Conservation (phyloP, 2,329 filamentous ascomycete species). For the Aspergillus neotritici region DNA sequence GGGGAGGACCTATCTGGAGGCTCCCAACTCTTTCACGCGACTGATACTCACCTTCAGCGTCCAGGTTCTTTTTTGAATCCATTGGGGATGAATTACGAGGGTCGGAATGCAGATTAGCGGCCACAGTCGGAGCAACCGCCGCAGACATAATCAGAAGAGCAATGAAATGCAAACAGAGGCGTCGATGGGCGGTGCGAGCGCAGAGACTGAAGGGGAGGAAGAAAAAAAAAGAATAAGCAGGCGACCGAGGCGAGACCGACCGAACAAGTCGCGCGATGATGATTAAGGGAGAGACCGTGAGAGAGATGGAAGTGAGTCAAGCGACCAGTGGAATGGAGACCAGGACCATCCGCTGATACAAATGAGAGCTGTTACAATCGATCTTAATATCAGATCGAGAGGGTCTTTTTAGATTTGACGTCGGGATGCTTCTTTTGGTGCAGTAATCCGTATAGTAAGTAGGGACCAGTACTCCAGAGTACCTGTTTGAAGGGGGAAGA, state of each 20-base stretch:
- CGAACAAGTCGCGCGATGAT: too few species aligned
- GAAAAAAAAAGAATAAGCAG: constrained; percentile 10
- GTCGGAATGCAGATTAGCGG: constrained; percentile 26
- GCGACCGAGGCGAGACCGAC: not conserved
- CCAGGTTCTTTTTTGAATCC: constrained; percentile 39
- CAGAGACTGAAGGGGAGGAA: constrained; percentile 17
- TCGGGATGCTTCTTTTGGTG: not conserved
- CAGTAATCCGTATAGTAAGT: constrained; percentile 3
- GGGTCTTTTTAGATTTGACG: too few species aligned
- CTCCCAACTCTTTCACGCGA: constrained; percentile 6
- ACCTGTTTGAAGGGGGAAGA: constrained; percentile 18
- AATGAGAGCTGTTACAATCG: too few species aligned
- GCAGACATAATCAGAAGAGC: constrained; percentile 33
- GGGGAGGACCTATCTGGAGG: not conserved
- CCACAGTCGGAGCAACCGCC: constrained; percentile 33
- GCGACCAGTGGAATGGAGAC: too few species aligned
- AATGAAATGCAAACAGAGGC: constrained; percentile 11
- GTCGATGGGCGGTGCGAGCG: constrained; percentile 9
- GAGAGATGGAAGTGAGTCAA: too few species aligned
- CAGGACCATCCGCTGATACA: too few species aligned
- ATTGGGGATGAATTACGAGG: constrained; percentile 37
- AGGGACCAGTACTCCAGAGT: constrained; percentile 9
- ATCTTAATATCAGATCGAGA: too few species aligned
- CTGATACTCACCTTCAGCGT: constrained; percentile 37
- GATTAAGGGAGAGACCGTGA: too few species aligned